phyloP scores from a whole-genome alignment of 1,139 yeast species.

The Schwanniomyces etchellsii region DNA sequence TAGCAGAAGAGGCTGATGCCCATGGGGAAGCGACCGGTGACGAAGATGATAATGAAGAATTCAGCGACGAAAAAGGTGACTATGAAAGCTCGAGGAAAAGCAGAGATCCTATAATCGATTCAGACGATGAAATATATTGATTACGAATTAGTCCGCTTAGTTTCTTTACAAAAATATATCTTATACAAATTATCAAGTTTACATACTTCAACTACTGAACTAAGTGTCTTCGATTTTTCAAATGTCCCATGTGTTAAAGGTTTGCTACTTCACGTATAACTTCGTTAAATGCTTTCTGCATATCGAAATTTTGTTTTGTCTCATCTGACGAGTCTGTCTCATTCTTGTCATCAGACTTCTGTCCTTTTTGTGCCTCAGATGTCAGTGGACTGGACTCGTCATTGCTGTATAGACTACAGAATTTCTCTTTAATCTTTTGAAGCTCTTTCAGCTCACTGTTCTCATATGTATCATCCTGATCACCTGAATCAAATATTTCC shows the following conservation, averaged over 20 bases:
- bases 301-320: no score
- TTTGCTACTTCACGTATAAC: no score
- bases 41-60: conserved; percentile 27
- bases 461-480: conserved; percentile 2
- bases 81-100: conserved; percentile 6
- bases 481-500: conserved; percentile 37
- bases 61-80: conserved; percentile 31
- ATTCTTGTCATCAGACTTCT: not conserved
- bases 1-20: conserved; percentile 58
- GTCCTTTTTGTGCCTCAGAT: not conserved
- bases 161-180: no score
- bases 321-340: not conserved
- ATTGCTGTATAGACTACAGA: not conserved
- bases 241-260: no score
- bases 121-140: conserved; percentile 21
- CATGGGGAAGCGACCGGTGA: conserved; percentile 15
- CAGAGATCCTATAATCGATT: conserved; percentile 17
- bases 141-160: no score
- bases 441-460: not conserved
- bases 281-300: no score
- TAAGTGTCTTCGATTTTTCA: no score
- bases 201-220: no score
- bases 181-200: no score
- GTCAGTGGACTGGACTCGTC: not conserved
- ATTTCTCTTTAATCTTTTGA: not conserved